Conservation (phyloP, 2,329 filamentous ascomycete genomes). For the Plenodomus lindquistii region DNA sequence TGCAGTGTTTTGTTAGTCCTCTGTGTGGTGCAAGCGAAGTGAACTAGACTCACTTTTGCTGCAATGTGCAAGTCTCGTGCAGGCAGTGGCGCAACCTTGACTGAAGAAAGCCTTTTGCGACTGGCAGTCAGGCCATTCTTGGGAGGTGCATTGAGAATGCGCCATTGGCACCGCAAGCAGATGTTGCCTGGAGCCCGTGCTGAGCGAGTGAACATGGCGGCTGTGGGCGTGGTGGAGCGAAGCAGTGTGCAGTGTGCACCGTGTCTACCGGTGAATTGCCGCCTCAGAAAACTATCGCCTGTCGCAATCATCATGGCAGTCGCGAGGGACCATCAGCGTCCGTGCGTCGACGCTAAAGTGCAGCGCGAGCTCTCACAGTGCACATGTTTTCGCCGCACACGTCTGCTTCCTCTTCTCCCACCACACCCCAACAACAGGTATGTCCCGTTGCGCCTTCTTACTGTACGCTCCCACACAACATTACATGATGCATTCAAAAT, state of each 20-base stretch:
- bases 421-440: conserved; percentile 19
- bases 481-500: conserved; percentile 44
- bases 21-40: neutral
- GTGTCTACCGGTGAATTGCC: too few species aligned
- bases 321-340: neutral
- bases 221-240: conserved; percentile 1
- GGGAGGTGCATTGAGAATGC: conserved; percentile 11
- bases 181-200: conserved; percentile 16
- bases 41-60: conserved; percentile 15
- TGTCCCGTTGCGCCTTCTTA: conserved; percentile 4
- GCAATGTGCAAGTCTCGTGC: conserved; percentile 29
- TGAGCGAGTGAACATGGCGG: conserved; percentile 22
- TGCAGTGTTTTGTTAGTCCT: neutral
- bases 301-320: neutral
- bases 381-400: conserved; percentile 19
- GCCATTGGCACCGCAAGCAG: conserved; percentile 34
- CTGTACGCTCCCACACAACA: neutral
- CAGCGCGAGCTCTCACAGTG: conserved; percentile 20
- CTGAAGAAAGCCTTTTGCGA: conserved; percentile 8
- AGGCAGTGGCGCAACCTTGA: conserved; percentile 11
- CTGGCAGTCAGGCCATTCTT: conserved; percentile 2
- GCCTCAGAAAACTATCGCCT: neutral
- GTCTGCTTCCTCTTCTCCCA: conserved; percentile 11
- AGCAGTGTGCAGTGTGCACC: too few species aligned
- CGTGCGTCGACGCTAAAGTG: conserved; percentile 18